Percentiles rank a stretch among this genome's conserved stretches.
phyloP scores from a whole-genome alignment of 2,329 filamentous ascomycete genomes.

The Ascochyta pisi region DNA sequence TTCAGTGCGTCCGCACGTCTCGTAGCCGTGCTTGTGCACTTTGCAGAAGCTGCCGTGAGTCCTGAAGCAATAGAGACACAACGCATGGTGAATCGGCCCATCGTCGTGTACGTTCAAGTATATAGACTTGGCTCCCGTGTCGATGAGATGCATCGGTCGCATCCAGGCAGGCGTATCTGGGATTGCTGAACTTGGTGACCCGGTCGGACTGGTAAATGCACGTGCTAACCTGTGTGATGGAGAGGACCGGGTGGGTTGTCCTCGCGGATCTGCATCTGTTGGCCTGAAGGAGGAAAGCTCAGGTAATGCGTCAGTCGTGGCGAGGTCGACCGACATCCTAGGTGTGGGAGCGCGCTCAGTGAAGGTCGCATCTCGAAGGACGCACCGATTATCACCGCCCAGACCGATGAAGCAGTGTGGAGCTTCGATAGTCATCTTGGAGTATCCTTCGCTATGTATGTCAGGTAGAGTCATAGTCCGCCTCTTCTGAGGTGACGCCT shows the following conservation, averaged over 20 bases:
- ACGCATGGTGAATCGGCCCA: conserved; percentile 24
- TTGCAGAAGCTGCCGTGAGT: conserved; percentile 33
- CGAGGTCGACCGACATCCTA: neutral
- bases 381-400: conserved; percentile 12
- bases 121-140: conserved; percentile 33
- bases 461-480: conserved; percentile 14
- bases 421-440: neutral
- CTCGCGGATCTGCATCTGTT: conserved; percentile 5
- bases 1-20: conserved; percentile 35
- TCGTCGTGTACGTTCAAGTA: conserved; percentile 36
- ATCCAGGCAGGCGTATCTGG: conserved; percentile 33
- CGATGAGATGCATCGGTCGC: conserved; percentile 37
- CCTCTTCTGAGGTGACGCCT: conserved; percentile 19
- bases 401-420: neutral
- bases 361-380: conserved; percentile 8
- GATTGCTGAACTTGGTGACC: conserved; percentile 1
- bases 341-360: conserved; percentile 15
- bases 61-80: conserved; percentile 41
- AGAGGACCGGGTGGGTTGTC: neutral
- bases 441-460: neutral
- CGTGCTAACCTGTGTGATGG: conserved; percentile 7
- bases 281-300: conserved; percentile 26
- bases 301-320: neutral
- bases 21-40: conserved; percentile 33
- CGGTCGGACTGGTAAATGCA: conserved; percentile 5